Evolutionary conservation across 2,329 filamentous ascomycete species (phyloP).

Genomic region (Apiospora arundinis): DNA sequence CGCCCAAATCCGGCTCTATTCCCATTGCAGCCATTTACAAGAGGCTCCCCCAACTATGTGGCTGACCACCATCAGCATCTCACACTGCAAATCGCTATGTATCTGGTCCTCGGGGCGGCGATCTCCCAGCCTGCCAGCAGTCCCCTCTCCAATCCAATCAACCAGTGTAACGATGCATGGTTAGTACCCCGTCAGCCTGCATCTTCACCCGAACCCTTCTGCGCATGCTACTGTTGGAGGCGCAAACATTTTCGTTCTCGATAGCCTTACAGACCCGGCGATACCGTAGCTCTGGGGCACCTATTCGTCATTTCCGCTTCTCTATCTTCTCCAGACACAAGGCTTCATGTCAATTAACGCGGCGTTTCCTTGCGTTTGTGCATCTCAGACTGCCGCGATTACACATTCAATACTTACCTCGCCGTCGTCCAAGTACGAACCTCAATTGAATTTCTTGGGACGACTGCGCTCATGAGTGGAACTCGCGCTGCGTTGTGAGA

Average conservation of each 20-base stretch:
- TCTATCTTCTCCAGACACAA: not conserved
- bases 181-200: not conserved
- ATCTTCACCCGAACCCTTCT: constrained; percentile 9
- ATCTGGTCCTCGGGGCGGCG: not conserved
- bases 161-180: constrained; percentile 12
- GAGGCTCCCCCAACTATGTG: constrained; percentile 6
- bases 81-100: not conserved
- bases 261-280: constrained; percentile 6
- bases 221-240: not conserved
- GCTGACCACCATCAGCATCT: constrained; percentile 13
- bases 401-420: not conserved
- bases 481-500: not conserved
- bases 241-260: constrained; percentile 12
- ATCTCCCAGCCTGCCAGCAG: not conserved
- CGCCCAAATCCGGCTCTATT: constrained; percentile 5
- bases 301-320: not conserved
- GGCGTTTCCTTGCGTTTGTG: not conserved
- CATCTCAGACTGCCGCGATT: not conserved
- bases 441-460: not conserved
- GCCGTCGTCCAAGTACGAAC: not conserved
- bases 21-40: constrained; percentile 8
- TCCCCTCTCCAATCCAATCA: constrained; percentile 6
- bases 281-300: not conserved
- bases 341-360: not conserved
- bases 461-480: not conserved